phyloP scores from a whole-genome alignment of 2,329 filamentous ascomycete species.

The Corynespora cassiicola region DNA sequence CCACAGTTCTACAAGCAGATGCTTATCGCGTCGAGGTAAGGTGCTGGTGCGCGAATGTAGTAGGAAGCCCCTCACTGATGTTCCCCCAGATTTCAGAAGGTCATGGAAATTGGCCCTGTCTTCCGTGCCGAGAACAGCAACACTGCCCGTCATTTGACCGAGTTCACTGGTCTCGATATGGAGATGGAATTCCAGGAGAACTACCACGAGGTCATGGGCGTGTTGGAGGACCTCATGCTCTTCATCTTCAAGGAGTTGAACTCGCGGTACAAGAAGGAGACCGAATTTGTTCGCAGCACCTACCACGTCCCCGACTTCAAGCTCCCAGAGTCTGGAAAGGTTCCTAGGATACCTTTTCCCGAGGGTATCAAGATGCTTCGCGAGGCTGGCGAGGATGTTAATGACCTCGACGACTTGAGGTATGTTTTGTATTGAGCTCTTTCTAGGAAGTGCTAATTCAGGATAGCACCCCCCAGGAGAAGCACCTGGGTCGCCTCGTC shows the following conservation, averaged over 20 bases:
- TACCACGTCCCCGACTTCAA: slow-evolving; percentile 82
- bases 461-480: slow-evolving; percentile 75
- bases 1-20: slow-evolving; percentile 90
- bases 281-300: slow-evolving; percentile 71
- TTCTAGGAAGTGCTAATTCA: slow-evolving; percentile 8
- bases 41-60: too few species aligned
- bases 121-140: slow-evolving; percentile 89
- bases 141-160: slow-evolving; percentile 84
- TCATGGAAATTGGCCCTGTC: slow-evolving; percentile 80
- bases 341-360: slow-evolving; percentile 77
- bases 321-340: slow-evolving; percentile 75
- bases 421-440: slow-evolving; percentile 17
- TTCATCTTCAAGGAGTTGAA: slow-evolving; percentile 80
- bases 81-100: slow-evolving; percentile 75
- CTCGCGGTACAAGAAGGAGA: slow-evolving; percentile 71
- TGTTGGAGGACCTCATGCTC: slow-evolving; percentile 77
- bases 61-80: too few species aligned
- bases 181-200: slow-evolving; percentile 86
- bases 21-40: slow-evolving; percentile 81
- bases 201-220: slow-evolving; percentile 76
- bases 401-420: slow-evolving; percentile 79
- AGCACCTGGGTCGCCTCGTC: slow-evolving; percentile 85
- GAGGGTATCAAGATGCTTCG: slow-evolving; percentile 80
- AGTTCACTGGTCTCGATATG: slow-evolving; percentile 88
- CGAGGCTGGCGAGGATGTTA: slow-evolving; percentile 77